These are phyloP conservation scores for Trichosporon asahii DNA, from an alignment of 1,284 basidiomycete genomes.

Conservation along the genomic window DNA sequence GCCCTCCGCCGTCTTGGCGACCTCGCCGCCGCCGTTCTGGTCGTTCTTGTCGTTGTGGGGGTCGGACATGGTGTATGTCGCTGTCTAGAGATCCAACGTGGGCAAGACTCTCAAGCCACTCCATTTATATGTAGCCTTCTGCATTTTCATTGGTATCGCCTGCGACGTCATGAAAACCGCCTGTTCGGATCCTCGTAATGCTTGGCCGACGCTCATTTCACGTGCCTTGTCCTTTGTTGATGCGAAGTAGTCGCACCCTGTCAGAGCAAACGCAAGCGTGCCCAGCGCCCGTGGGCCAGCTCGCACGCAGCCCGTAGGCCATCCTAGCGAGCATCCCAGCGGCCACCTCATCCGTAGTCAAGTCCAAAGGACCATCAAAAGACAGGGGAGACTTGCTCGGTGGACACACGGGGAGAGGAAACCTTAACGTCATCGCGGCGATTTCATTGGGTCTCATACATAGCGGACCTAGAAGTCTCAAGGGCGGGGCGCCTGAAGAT, in stretches of 20 bases:
- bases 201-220: not conserved
- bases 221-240: not conserved
- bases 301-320: not conserved
- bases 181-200: not conserved
- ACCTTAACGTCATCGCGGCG: not conserved
- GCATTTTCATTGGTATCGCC: not conserved
- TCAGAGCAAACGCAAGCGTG: not conserved
- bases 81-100: not conserved
- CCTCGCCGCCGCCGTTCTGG: not conserved
- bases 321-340: no score
- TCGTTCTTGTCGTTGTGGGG: not conserved
- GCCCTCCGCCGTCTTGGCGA: not conserved
- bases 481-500: not conserved
- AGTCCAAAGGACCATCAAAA: not conserved
- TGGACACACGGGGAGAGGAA: not conserved
- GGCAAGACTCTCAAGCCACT: not conserved
- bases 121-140: not conserved
- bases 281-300: not conserved
- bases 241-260: not conserved
- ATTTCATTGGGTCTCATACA: not conserved
- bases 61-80: conserved; percentile 4
- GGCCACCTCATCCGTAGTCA: no score
- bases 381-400: not conserved
- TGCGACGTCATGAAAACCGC: not conserved
- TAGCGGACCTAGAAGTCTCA: not conserved